Evolutionary conservation across 495 filamentous ascomycete genomes (phyloP).

Genomic region (Hypoxylon cercidicola): DNA sequence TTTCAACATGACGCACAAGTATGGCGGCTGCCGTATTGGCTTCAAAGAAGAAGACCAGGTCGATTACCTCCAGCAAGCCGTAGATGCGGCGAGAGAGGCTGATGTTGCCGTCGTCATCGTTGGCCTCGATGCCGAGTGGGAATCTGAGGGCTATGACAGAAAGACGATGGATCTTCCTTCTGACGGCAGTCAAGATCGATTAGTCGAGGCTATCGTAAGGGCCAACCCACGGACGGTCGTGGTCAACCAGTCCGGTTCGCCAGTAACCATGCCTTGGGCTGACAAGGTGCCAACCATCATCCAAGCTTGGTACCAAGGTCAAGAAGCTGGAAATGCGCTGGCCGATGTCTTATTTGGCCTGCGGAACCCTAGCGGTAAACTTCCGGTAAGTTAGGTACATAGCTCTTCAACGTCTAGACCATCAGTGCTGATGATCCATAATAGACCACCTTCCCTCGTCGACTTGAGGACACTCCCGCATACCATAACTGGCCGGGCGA

Average conservation of each 20-base stretch:
- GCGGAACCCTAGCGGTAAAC: constrained; percentile 83
- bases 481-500: constrained; percentile 89
- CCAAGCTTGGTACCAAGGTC: constrained; percentile 83
- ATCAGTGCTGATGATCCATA: constrained; percentile 43
- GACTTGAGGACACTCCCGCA: constrained; percentile 81
- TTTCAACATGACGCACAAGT: constrained; percentile 64
- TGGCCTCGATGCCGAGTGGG: constrained; percentile 87
- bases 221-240: constrained; percentile 81
- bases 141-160: constrained; percentile 88
- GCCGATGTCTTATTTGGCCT: constrained; percentile 87
- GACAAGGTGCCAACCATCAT: constrained; percentile 73
- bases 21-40: constrained; percentile 82
- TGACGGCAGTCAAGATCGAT: constrained; percentile 75
- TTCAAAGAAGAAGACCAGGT: constrained; percentile 74
- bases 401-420: background rate
- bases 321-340: constrained; percentile 90
- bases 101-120: constrained; percentile 84
- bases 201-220: constrained; percentile 74
- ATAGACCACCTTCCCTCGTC: constrained; percentile 72
- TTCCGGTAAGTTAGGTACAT: constrained; percentile 66
- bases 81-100: constrained; percentile 70
- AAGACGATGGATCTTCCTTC: constrained; percentile 81
- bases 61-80: constrained; percentile 77
- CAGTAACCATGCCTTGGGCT: constrained; percentile 86
- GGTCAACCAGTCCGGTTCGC: constrained; percentile 85